Percentiles rank a stretch among this genome's conserved stretches.
phyloP scores from a whole-genome alignment of 306 rosid genomes.

The Psophocarpus tetragonolobus region DNA sequence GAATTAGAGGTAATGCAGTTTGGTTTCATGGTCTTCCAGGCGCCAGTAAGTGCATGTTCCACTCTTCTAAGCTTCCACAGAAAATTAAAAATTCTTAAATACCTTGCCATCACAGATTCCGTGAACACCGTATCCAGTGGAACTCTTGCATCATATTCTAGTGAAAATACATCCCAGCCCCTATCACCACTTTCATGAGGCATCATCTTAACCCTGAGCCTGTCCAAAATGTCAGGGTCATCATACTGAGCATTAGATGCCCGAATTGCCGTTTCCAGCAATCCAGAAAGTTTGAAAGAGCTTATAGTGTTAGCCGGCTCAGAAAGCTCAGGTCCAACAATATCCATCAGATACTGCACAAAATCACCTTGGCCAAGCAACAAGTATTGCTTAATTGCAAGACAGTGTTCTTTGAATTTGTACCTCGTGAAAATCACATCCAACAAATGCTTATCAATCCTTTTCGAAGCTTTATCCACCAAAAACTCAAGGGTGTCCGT shows the following conservation, averaged over 20 bases:
- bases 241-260: conserved; percentile 96
- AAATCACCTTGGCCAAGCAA: conserved; percentile 96
- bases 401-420: conserved; percentile 95
- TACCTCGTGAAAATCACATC: conserved; percentile 79
- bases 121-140: conserved; percentile 92
- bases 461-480: conserved; percentile 89
- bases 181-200: conserved; percentile 91
- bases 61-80: conserved; percentile 96
- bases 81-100: conserved; percentile 87
- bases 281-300: conserved; percentile 87
- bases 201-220: conserved; percentile 95
- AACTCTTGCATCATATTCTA: conserved; percentile 91
- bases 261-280: conserved; percentile 89
- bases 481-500: conserved; percentile 89
- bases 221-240: conserved; percentile 90
- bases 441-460: conserved; percentile 89
- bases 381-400: conserved; percentile 89
- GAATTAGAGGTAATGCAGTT: conserved; percentile 87
- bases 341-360: conserved; percentile 95
- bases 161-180: conserved; percentile 98
- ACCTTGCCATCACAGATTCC: conserved; percentile 90
- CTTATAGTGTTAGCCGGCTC: conserved; percentile 94
- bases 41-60: conserved; percentile 95
- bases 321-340: conserved; percentile 95
- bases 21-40: conserved; percentile 98